These are phyloP conservation scores for Aspergillus niger DNA, from an alignment of 2,329 filamentous ascomycete genomes.

Conservation along the genomic window DNA sequence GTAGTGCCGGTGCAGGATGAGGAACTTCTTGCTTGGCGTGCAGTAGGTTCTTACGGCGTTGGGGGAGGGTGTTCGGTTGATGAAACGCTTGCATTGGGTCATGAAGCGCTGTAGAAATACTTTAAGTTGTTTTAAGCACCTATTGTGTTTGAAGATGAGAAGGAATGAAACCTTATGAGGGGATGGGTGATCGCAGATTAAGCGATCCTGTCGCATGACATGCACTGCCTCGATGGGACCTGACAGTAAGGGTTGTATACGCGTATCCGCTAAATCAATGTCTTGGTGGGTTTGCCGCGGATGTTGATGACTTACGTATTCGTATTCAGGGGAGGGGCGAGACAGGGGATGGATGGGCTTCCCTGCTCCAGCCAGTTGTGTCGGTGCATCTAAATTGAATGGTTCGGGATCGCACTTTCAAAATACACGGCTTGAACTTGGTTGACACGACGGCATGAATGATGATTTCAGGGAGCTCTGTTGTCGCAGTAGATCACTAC, in stretches of 20 bases:
- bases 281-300: neutral
- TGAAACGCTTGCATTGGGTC: neutral
- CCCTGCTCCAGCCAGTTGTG: too few relatives aligned
- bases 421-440: too few relatives aligned
- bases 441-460: too few relatives aligned
- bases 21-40: constrained; percentile 1
- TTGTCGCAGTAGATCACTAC: too few relatives aligned
- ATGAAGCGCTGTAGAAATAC: neutral
- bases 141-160: neutral
- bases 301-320: neutral
- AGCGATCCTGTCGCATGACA: neutral
- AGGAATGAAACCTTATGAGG: neutral
- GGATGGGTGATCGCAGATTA: neutral
- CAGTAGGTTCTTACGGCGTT: neutral
- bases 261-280: neutral
- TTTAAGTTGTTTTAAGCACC: too few relatives aligned
- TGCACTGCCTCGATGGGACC: neutral
- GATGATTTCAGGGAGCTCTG: too few relatives aligned
- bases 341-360: too few relatives aligned
- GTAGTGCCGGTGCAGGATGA: constrained; percentile 2
- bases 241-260: neutral
- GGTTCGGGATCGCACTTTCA: too few relatives aligned
- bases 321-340: neutral
- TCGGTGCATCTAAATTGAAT: too few relatives aligned
- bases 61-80: neutral